Conservation (phyloP, 805 yeast species). For the Myxozyma neotropica region DNA sequence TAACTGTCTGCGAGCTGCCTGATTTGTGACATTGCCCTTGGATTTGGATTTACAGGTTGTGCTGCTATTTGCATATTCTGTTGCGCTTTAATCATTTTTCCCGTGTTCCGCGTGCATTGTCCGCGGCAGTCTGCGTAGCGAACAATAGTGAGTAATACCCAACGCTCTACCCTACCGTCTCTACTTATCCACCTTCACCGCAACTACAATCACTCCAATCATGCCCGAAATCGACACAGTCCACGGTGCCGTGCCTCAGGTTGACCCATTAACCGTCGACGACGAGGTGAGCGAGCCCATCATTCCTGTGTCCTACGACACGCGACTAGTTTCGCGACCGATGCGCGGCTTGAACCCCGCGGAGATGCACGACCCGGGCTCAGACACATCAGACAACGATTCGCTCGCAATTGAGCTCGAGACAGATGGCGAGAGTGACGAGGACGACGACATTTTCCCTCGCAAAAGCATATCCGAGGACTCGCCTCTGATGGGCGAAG, state of each 20-base stretch:
- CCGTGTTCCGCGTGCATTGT: too few species aligned
- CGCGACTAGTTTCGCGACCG: slow-evolving; percentile 14
- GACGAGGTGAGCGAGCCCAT: slow-evolving; percentile 17
- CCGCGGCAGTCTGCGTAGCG: too few species aligned
- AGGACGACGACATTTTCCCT: slow-evolving; percentile 20
- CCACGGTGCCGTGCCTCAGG: background rate
- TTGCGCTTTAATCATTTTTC: too few species aligned
- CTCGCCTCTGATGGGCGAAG: slow-evolving; percentile 18
- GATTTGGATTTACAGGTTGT: too few species aligned
- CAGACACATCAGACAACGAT: slow-evolving; percentile 32
- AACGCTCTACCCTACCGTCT: too few species aligned
- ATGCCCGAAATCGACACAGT: slow-evolving; percentile 2
- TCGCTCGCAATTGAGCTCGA: slow-evolving; percentile 34
- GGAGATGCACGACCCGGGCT: slow-evolving; percentile 28
- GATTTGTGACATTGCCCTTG: too few species aligned
- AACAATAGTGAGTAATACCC: too few species aligned
- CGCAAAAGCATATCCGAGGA: slow-evolving; percentile 19
- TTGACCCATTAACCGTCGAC: slow-evolving; percentile 16
- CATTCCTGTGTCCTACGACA: slow-evolving; percentile 21
- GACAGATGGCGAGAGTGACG: slow-evolving; percentile 28
- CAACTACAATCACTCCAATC: too few species aligned
- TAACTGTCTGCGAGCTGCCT: background rate
- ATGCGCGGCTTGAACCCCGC: slow-evolving; percentile 26
- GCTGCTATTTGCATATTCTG: too few species aligned
- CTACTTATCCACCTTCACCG: too few species aligned